Base-by-base conservation (phyloP, 2,329 filamentous ascomycete species). In the Teratosphaeria gauchensis region DNA sequence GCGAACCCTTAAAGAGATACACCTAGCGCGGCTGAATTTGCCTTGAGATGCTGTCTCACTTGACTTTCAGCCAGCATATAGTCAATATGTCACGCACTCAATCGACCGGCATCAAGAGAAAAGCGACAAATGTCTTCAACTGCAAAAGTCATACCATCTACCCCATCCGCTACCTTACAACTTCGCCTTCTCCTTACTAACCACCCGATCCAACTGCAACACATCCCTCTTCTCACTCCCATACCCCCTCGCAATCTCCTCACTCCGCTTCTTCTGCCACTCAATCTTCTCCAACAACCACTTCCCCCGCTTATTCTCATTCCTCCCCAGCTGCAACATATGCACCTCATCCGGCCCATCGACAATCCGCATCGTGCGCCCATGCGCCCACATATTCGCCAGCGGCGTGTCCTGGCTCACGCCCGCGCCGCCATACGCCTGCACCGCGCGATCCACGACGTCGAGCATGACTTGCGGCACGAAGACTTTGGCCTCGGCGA, bases 261-360 rank as follows among this genome's bases (percentile, higher is more conserved):
- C 82, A 16, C 86, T 82, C 77, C 81, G 85, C 68, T 79, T 75
- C 72, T 78, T 81, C 77, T 92, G 89, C 70, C 75, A 78, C 65
- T 80, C 75, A 59, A 91, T 84, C 70, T 81, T 82, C 61, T 80
- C 77, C 51, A 85, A 78, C 53, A 85, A 81, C 46, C 63, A 71
- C 54, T 64, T 60, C 31, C 63, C 76, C 71, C 58, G 84, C 86
- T 64, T 82, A 73, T 90, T 92, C 80, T 94, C 89, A 66, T 90
- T 90, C 66, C 82, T 80, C 16, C 89, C 89, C 78, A 94, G 79
- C 77, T 94, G 89, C 72, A 89, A 79, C 64, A 92, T 75, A 74
- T 95, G 94, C 61, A 97, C 94, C 83, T 99, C 94, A 75, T 99
- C 94, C 0, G 94, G 94, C 0, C 94, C 94, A 75, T 99, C 94